These are phyloP conservation scores for Wickerhamiella azyma DNA, from an alignment of 805 yeast genomes.

Conservation along the genomic window DNA sequence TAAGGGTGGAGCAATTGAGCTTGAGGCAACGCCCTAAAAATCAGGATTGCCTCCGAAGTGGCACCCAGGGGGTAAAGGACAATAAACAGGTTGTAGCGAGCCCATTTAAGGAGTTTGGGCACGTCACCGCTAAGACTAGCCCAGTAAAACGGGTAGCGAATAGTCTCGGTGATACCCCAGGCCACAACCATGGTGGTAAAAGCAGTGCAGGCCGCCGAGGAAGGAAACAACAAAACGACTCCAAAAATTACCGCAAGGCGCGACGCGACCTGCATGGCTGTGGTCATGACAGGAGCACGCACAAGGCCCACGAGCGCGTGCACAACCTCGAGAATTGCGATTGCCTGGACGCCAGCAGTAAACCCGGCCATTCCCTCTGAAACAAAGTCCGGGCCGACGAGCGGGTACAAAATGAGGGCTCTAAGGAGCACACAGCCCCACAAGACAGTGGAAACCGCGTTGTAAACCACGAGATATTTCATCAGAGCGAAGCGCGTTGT, in stretches of 20 bases:
- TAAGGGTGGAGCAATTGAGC: conserved; percentile 36
- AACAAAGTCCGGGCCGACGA: conserved; percentile 51
- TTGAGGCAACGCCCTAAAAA: conserved; percentile 54
- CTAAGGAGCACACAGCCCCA: conserved; percentile 41
- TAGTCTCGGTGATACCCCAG: conserved; percentile 91
- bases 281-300: conserved; percentile 71
- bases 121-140: conserved; percentile 47
- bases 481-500: no score
- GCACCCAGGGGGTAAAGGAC: conserved; percentile 87
- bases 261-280: conserved; percentile 76
- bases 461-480: conserved; percentile 34
- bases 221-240: conserved; percentile 60
- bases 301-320: conserved; percentile 73
- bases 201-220: conserved; percentile 40
- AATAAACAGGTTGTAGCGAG: conserved; percentile 73
- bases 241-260: conserved; percentile 75
- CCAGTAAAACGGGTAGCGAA: conserved; percentile 71
- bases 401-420: conserved; percentile 29
- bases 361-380: conserved; percentile 45
- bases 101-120: conserved; percentile 45
- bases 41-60: conserved; percentile 61
- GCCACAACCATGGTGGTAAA: conserved; percentile 60
- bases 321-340: conserved; percentile 67
- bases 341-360: conserved; percentile 56
- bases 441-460: conserved; percentile 37